phyloP scores from a whole-genome alignment of 345 rosid species.

The Jatropha curcas region DNA sequence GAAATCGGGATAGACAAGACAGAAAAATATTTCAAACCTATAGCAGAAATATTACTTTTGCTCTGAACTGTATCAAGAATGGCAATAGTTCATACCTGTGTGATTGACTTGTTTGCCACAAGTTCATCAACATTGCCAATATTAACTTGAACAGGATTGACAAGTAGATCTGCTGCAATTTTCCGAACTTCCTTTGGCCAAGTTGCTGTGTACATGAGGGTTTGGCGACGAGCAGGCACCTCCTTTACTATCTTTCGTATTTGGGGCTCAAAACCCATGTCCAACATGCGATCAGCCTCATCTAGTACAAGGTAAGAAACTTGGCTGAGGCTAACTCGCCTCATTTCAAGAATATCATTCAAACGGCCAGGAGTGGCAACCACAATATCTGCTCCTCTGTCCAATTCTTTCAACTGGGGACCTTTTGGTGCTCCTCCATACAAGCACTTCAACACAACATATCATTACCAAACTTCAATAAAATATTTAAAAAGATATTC shows the following conservation, averaged over 20 bases:
- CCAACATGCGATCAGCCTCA: slow-evolving; percentile 99
- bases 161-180: slow-evolving; percentile 92
- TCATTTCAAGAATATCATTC: slow-evolving; percentile 98
- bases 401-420: slow-evolving; percentile 87
- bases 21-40: not conserved
- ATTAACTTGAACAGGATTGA: slow-evolving; percentile 94
- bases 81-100: slow-evolving; percentile 58
- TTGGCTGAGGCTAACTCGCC: slow-evolving; percentile 80
- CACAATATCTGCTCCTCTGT: slow-evolving; percentile 89
- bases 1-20: not conserved
- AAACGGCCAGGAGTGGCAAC: slow-evolving; percentile 99
- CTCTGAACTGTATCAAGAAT: not conserved
- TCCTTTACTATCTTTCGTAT: slow-evolving; percentile 93
- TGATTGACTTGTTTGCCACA: slow-evolving; percentile 96
- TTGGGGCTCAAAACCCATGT: slow-evolving; percentile 99
- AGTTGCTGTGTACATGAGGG: slow-evolving; percentile 97
- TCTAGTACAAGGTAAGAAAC: slow-evolving; percentile 93
- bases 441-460: slow-evolving; percentile 57
- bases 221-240: slow-evolving; percentile 90
- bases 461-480: slow-evolving; percentile 11
- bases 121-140: slow-evolving; percentile 97
- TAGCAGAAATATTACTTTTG: not conserved
- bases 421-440: slow-evolving; percentile 99
- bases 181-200: slow-evolving; percentile 98
- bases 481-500: not conserved